Base-by-base conservation (phyloP, 441 rosid genomes). In the Euphorbia celastroides region DNA sequence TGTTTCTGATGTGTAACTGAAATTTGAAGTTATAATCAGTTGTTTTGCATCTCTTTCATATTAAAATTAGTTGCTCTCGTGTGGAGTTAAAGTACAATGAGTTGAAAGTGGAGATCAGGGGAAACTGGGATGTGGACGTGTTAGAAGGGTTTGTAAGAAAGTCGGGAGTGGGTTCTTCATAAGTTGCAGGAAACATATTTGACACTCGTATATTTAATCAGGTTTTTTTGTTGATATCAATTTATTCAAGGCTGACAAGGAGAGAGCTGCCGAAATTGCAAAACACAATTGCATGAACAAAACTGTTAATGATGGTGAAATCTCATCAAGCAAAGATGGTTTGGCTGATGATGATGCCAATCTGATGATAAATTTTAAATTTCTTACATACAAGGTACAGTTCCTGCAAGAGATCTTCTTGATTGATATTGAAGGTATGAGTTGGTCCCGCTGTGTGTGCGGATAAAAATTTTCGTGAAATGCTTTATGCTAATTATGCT, bases 171-270 rank as follows among this genome's bases (percentile, higher is more conserved):
- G 55, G n/a, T 51, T 26, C 27, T 31, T 28, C n/a, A 23, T 48
- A 27, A 34, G 14, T 31, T 57, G 17, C 41, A 30, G 48, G 27
- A n/a, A 12, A 44, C 55, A 3, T 34, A 71, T 75, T 55, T 70
- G 19, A 73, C 54, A 56, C 6, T 25, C 64, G 22, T 67, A 25
- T 74, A 23, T 68, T 42, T 55, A 52, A 58, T 28, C 82, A 94
- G 97, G 99, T 58, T 94, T 94, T 76, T 94, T 94, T 81, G 81
- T 91, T 30, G 99, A 94, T 75, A 80, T 94, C 65, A 91, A 88
- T 81, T 75, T 94, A 68, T 88, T 85, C 89, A 91, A 91, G 83
- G 83, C 86, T 56, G 86, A 80, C 75, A 83, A 86, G 72, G 91
- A 83, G 70, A 73, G 67, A 68, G 87, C 80, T 54, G 78, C 79